Evolutionary conservation across 768 basidiomycete genomes (phyloP), one percentile per base, ranked within the genome.

Genomic region (Tylopilus vinaceipallidus): DNA sequence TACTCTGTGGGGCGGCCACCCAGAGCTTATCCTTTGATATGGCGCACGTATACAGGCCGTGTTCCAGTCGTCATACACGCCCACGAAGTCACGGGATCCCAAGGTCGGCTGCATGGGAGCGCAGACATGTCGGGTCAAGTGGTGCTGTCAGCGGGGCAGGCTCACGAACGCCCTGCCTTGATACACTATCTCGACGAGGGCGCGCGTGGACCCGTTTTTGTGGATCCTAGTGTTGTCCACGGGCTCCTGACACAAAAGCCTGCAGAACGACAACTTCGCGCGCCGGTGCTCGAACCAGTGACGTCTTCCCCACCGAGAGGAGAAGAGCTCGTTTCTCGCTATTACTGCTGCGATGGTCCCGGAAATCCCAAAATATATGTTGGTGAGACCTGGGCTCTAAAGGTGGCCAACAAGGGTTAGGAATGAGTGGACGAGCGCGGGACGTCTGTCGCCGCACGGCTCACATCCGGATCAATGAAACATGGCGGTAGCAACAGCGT

Each of bases 111-210:
- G n/a, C n/a, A n/a, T n/a, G n/a, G n/a, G n/a, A 6, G 16, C 12
- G 13, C 7, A 13, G 41, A 24, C 3, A n/a, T 5, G 16, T 33
- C 10, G 4, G 50, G 7, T 9, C 61, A 64, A 33, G 39, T 36
- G 1, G 35, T 49, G 17, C n/a, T 50, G 10, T 37, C 49, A 4
- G 29, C n/a, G 35, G 1, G 44, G 42, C 30, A n/a, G 3, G 6
- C 8, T 5, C 48, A 50, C 38, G 20, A 29, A 19, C 14, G n/a
- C 3, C 38, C 4, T 13, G 30, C 45, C 14, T 16, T 45, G 30
- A 35, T 11, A 8, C 63, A 63, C 22, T 65, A 63, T 38, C 58
- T 65, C 29, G 41, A 56, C 16, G 32, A 52, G 33, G 53, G 54
- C 23, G 51, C 58, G 0, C 58, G 55, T 23, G 47, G 39, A 13